A percentile compares a stretch with the other conserved stretches of the same genome.
These are phyloP conservation scores for Pleurotus giganteus DNA, from an alignment of 768 basidiomycete species.

Conservation along the genomic window DNA sequence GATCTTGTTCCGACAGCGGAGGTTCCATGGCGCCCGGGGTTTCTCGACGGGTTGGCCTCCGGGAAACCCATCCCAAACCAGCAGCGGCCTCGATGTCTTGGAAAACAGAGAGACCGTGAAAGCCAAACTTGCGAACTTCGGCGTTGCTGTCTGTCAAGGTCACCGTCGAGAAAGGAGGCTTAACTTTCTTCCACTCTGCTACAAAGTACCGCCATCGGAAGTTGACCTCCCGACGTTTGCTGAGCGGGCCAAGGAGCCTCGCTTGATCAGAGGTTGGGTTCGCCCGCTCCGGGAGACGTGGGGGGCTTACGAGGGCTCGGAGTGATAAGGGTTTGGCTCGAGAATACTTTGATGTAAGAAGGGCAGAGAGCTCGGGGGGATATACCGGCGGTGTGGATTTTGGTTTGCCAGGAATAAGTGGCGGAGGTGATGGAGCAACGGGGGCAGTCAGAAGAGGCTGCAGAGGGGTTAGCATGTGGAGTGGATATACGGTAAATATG, in stretches of 20 bases:
- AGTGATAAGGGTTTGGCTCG: slow-evolving; percentile 42
- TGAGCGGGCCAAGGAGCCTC: slow-evolving; percentile 57
- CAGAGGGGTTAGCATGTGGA: slow-evolving; percentile 2
- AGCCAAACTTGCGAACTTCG: slow-evolving; percentile 33
- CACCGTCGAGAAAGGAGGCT: slow-evolving; percentile 58
- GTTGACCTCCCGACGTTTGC: slow-evolving; percentile 75
- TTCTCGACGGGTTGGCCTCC: slow-evolving; percentile 33
- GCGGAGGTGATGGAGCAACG: slow-evolving; percentile 34
- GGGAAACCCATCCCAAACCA: slow-evolving; percentile 26
- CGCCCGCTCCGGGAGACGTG: slow-evolving; percentile 55
- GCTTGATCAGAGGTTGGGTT: slow-evolving; percentile 59
- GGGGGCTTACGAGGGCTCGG: slow-evolving; percentile 45
- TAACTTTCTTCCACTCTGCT: slow-evolving; percentile 49
- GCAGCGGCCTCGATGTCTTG: slow-evolving; percentile 46
- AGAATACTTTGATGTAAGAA: slow-evolving; percentile 55
- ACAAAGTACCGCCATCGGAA: slow-evolving; percentile 65
- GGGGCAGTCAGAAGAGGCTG: slow-evolving; percentile 60
- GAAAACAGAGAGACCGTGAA: slow-evolving; percentile 41
- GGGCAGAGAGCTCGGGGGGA: slow-evolving; percentile 56
- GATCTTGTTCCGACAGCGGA: background rate
- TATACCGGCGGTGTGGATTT: slow-evolving; percentile 64
- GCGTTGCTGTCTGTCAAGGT: slow-evolving; percentile 17
- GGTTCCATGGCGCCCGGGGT: slow-evolving; percentile 6
- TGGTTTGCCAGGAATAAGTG: slow-evolving; percentile 49
- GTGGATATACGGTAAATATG: slow-evolving; percentile 1